Evolutionary conservation across 208 protist species (phyloP), one percentile per base, ranked within the genome.

Genomic region (Leishmania major): DNA sequence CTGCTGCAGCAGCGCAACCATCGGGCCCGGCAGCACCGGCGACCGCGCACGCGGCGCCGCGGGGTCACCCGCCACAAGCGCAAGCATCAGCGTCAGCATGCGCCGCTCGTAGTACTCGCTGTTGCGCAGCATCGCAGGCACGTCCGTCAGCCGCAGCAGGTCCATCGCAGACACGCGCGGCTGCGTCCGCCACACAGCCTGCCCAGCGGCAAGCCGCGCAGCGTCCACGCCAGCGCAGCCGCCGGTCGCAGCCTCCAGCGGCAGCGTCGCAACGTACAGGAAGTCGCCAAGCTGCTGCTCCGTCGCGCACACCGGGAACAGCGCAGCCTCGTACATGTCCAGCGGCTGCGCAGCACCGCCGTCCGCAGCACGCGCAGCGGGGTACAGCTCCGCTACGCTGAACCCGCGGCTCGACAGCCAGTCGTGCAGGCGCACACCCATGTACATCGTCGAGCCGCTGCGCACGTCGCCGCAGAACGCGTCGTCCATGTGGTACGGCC

Each of bases 401-500:
- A 93, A 40, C 1, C 72, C 69, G 25, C 81, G 87, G 8, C 49
- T 78, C 28, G 47, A 11, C 17, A 93, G 80, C 90, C 90, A 93
- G 11, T 78, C 62, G 28, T 43, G 43, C 51, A 93, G 55, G 17
- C 73, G 77, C 35, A 73, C 37, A 2, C 86, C 84, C 77, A 93
- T 80, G 66, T 91, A 93, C 0, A 67, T 22, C 35, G 89, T 89
- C 28, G 71, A n/a, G 17, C 28, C 59, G 25, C 43, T 83, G 45
- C 64, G 53, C 17, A 89, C 76, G 40, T 81, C 75, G 31, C 87
- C 89, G 40, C 78, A 60, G 78, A 90, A 93, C 13, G 67, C 45
- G 72, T 91, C 89, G 72, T 77, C 51, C 45, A 87, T 87, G 67
- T 89, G 87, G 80, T 93, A 93, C 19, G 88, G 83, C 28, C 87